These are phyloP conservation scores for Metschnikowia proteae DNA, from an alignment of 805 yeast genomes.

Conservation along the genomic window DNA sequence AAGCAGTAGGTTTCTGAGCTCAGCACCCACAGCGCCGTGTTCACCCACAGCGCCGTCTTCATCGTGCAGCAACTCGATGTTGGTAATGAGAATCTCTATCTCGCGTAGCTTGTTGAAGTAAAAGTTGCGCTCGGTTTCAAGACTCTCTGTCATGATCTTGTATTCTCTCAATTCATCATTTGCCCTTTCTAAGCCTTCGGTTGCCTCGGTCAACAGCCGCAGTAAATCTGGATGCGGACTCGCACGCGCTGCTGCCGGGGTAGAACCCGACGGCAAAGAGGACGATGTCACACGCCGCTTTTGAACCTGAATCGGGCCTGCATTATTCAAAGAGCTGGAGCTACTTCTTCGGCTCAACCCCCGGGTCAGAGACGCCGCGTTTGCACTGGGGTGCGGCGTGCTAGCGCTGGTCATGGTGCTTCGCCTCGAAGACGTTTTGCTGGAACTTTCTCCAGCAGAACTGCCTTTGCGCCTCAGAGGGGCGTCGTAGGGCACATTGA, in stretches of 20 bases:
- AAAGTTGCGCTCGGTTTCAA: conserved; percentile 82
- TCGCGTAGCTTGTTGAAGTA: conserved; percentile 87
- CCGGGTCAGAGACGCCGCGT: conserved; percentile 1
- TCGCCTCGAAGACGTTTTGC: conserved; percentile 12
- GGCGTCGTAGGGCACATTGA: conserved; percentile 64
- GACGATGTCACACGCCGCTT: conserved; percentile 19
- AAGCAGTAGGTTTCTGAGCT: conserved; percentile 26
- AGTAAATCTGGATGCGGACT: conserved; percentile 2
- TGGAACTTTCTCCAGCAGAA: conserved; percentile 6
- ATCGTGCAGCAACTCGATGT: conserved; percentile 28
- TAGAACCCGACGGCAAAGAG: conserved; percentile 3
- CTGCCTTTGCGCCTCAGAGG: conserved; percentile 23
- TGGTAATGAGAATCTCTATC: conserved; percentile 76
- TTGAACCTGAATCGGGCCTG: conserved; percentile 13
- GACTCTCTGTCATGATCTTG: conserved; percentile 55
- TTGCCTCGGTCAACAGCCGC: conserved; percentile 47
- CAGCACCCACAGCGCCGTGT: conserved; percentile 35
- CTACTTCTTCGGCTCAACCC: conserved; percentile 4
- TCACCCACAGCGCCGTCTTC: conserved; percentile 18
- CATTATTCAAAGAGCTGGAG: conserved; percentile 1
- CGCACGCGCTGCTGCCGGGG: neutral
- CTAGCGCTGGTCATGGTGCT: conserved; percentile 8
- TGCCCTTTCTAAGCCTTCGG: conserved; percentile 34
- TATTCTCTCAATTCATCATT: conserved; percentile 55
- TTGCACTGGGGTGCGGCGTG: conserved; percentile 2